A percentile compares a stretch with the other conserved stretches of the same genome.
These are phyloP conservation scores for Neofusicoccum ribis DNA, from an alignment of 2,329 filamentous ascomycete genomes.

Conservation along the genomic window DNA sequence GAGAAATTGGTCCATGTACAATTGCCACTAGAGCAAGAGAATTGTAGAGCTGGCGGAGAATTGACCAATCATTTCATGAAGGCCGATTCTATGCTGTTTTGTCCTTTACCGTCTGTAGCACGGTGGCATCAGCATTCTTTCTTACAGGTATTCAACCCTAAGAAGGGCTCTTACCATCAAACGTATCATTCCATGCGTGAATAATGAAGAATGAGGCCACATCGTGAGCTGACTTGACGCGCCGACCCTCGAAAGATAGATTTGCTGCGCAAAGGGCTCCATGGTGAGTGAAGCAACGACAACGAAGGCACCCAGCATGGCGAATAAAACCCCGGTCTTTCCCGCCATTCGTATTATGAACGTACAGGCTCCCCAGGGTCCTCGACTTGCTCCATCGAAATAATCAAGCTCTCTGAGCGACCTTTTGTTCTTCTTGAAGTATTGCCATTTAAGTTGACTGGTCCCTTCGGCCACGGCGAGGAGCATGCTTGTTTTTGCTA, in stretches of 20 bases:
- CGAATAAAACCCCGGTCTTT: not conserved
- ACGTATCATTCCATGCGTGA: not conserved
- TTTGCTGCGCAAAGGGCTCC: slow-evolving; percentile 22
- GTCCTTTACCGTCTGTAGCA: no score
- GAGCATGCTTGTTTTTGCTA: slow-evolving; percentile 34
- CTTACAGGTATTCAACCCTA: no score
- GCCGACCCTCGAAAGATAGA: slow-evolving; percentile 20
- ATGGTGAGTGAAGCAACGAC: slow-evolving; percentile 14
- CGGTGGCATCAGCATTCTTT: no score
- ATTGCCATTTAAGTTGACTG: slow-evolving; percentile 41
- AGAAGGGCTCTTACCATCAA: no score
- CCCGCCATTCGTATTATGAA: not conserved
- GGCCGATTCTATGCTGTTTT: not conserved
- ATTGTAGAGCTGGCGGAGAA: not conserved
- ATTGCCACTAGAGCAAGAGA: not conserved
- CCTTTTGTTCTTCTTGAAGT: slow-evolving; percentile 24
- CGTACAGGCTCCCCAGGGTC: not conserved
- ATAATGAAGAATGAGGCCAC: not conserved
- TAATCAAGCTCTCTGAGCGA: slow-evolving; percentile 28
- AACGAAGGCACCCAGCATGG: slow-evolving; percentile 16
- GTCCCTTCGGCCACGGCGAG: slow-evolving; percentile 33
- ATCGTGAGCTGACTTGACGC: not conserved
- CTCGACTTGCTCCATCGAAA: slow-evolving; percentile 33
- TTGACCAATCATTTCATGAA: not conserved
- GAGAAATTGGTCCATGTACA: slow-evolving; percentile 6